Evolutionary conservation across 2,329 filamentous ascomycete species (phyloP), one percentile per base, ranked within the genome.

Genomic region (Curvularia hawaiiensis): DNA sequence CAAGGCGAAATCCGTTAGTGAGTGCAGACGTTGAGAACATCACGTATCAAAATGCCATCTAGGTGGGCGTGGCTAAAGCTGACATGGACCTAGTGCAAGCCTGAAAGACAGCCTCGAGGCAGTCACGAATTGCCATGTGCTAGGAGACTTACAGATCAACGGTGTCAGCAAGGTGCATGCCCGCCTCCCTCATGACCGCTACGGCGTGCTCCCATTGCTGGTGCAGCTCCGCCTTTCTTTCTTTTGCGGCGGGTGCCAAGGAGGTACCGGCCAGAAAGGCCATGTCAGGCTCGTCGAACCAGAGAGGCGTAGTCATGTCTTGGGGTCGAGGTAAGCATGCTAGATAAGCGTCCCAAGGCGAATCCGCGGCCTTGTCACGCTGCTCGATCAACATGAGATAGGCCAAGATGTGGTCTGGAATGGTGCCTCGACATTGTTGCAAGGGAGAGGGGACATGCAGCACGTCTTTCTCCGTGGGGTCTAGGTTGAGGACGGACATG

Each of bases 331-430:
- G 76, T 45, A 78, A 64, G 46, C 70, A 71, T 20, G 62, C 60
- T 49, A 78, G 71, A 56, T 78, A 78, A 28, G 70, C 63, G 26
- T 66, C 50, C 76, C 76, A 78, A 57, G 64, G 68, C 14, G 73
- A 75, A 1, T 62, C 52, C n/a, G 33, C 63, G 49, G 48, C 64
- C 58, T 52, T 66, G 30, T 52, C 60, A 33, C 63, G 63, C 60
- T 78, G 74, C 60, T 78, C 74, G 40, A 74, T 64, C 52, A 78
- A 67, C 7, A 77, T 61, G 20, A 78, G 68, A 49, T 74, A 71
- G 10, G 70, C 68, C 50, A 77, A 56, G 50, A 76, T 68, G 54
- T 73, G 66, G 48, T 73, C 63, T 20, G 72, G 72, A 28, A 76
- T 56, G 30, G 55, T 61, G 7, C 63, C 70, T 43, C 66, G 58